These are phyloP conservation scores for Lunularia cruciata DNA, from an alignment of 225 moss, liverwort and hornwort genomes.

Conservation along the genomic window DNA sequence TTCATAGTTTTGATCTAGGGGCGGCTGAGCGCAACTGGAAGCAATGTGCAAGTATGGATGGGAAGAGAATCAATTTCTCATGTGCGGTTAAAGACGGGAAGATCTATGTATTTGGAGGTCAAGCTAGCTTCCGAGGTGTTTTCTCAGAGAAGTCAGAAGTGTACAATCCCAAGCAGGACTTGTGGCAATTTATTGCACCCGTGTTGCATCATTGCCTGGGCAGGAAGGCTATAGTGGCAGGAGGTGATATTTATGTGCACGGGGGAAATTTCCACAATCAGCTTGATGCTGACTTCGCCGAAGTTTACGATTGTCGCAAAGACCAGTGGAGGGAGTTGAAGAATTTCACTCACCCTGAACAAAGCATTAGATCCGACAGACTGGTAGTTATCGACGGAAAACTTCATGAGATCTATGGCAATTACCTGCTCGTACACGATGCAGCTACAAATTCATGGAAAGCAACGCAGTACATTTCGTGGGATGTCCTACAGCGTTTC, in stretches of 20 bases:
- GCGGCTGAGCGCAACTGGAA: slow-evolving; percentile 24
- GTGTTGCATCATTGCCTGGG: slow-evolving; percentile 30
- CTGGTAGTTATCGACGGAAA: slow-evolving; percentile 26
- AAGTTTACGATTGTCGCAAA: slow-evolving; percentile 24
- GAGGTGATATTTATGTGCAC: slow-evolving; percentile 32
- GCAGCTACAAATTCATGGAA: not conserved
- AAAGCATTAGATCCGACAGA: slow-evolving; percentile 14
- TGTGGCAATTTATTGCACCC: slow-evolving; percentile 34
- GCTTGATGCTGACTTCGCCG: slow-evolving; percentile 21
- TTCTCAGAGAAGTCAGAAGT: slow-evolving; percentile 34
- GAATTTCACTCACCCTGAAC: slow-evolving; percentile 19
- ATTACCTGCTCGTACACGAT: slow-evolving; percentile 9
- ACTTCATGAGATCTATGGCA: slow-evolving; percentile 30
- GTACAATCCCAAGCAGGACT: slow-evolving; percentile 27
- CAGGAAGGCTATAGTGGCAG: slow-evolving; percentile 25
- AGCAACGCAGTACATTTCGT: slow-evolving; percentile 10
- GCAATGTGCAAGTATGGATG: slow-evolving; percentile 22
- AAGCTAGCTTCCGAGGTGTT: slow-evolving; percentile 10
- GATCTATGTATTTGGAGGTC: slow-evolving; percentile 38
- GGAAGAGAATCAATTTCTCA: slow-evolving; percentile 24
- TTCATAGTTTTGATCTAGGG: slow-evolving; percentile 27
- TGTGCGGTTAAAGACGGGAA: slow-evolving; percentile 37
- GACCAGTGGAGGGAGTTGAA: slow-evolving; percentile 29
- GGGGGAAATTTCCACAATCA: slow-evolving; percentile 25
- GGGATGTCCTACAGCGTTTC: slow-evolving; percentile 10